Conservation (phyloP, 495 filamentous ascomycete genomes). For the Evansstolkia leycettana region DNA sequence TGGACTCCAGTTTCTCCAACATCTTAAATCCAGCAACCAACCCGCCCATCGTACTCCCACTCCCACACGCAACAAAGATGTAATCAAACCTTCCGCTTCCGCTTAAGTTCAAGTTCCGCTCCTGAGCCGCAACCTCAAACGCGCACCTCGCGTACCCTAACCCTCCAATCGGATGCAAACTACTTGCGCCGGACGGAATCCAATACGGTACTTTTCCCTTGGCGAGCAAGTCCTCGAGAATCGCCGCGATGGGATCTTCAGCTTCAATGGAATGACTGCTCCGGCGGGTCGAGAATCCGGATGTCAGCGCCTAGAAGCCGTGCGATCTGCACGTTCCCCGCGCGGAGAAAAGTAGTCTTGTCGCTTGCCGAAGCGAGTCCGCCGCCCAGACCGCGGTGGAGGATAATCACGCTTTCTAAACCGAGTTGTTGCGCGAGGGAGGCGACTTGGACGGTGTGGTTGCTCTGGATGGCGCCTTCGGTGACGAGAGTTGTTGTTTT, state of each 20-base stretch:
- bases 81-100: conserved; percentile 20
- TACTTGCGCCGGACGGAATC: conserved; percentile 30
- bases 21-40: conserved; percentile 28
- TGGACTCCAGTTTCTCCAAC: conserved; percentile 12
- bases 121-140: conserved; percentile 26
- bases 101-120: conserved; percentile 8
- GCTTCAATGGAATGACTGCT: conserved; percentile 3
- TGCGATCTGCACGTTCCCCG: conserved; percentile 20
- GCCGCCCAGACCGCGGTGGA: conserved; percentile 20
- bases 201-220: conserved; percentile 17
- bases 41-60: conserved; percentile 26
- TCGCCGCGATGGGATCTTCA: conserved; percentile 7
- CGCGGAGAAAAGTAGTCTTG: conserved; percentile 9
- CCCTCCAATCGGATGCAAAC: conserved; percentile 25
- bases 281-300: conserved; percentile 15
- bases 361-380: conserved; percentile 7
- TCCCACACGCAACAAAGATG: conserved; percentile 28
- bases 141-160: conserved; percentile 27
- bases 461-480: conserved; percentile 31
- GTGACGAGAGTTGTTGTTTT: conserved; percentile 21
- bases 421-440: conserved; percentile 18
- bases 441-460: conserved; percentile 29
- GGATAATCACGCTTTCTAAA: conserved; percentile 14
- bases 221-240: conserved; percentile 10
- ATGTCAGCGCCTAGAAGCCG: conserved; percentile 26